Evolutionary conservation across 2,329 filamentous ascomycete species (phyloP).

Genomic region (Chrysoporthe puriensis): DNA sequence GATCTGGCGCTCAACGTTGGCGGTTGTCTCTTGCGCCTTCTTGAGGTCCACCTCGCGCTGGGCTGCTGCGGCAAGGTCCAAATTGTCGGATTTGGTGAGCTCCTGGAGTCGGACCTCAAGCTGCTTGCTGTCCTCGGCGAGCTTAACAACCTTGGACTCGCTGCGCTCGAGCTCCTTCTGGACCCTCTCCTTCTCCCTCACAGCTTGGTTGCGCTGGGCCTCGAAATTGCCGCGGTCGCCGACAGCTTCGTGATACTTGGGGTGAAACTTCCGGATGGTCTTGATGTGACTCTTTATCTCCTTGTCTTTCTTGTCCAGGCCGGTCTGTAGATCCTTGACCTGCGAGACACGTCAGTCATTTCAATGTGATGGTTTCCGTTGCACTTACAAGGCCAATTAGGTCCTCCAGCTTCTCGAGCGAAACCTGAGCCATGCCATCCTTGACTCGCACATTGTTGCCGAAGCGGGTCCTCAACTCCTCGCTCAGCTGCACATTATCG

Average conservation of each 20-base stretch:
- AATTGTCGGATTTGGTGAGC: constrained; percentile 43
- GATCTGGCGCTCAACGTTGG: constrained; percentile 45
- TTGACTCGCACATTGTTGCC: constrained; percentile 31
- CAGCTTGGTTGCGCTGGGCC: constrained; percentile 45
- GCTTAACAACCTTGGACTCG: constrained; percentile 41
- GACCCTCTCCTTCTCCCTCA: constrained; percentile 41
- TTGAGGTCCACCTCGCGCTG: constrained; percentile 46
- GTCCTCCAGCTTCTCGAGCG: constrained; percentile 40
- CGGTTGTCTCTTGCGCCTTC: constrained; percentile 44
- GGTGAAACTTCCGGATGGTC: constrained; percentile 50
- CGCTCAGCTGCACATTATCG: constrained; percentile 32
- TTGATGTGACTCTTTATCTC: constrained; percentile 50
- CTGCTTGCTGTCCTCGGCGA: constrained; percentile 43
- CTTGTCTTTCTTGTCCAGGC: constrained; percentile 38
- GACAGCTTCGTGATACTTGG: constrained; percentile 53
- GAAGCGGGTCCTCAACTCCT: constrained; percentile 38
- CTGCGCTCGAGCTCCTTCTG: constrained; percentile 44
- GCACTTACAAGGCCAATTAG: constrained; percentile 44
- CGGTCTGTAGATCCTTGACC: constrained; percentile 43
- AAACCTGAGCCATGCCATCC: constrained; percentile 31
- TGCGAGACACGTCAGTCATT: constrained; percentile 31
- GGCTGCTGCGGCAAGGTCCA: constrained; percentile 44
- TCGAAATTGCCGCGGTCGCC: constrained; percentile 55
- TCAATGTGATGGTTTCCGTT: background rate
- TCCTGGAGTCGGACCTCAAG: constrained; percentile 44